Evolutionary conservation across 257 asterid species (phyloP).

Genomic region (Perilla frutescens): DNA sequence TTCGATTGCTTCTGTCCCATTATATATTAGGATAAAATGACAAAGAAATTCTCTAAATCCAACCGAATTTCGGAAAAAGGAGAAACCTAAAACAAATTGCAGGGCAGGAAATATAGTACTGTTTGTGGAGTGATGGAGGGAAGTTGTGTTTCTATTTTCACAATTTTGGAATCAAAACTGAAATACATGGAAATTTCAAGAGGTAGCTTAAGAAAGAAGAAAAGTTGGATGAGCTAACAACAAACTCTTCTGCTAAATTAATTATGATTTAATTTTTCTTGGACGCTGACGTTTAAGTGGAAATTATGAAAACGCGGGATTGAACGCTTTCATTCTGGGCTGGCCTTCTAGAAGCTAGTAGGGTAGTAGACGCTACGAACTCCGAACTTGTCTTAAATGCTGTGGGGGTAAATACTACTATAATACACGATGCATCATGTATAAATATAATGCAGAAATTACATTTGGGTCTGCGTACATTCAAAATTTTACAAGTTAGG

Average conservation of each 20-base stretch:
- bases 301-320: constrained; percentile 26
- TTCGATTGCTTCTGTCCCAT: constrained; percentile 95
- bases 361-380: not conserved
- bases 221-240: constrained; percentile 25
- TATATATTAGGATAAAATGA: not conserved
- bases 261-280: not conserved
- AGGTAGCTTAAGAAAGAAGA: constrained; percentile 43
- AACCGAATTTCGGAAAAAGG: constrained; percentile 8
- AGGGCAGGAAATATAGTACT: not conserved
- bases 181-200: constrained; percentile 36
- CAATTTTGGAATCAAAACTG: constrained; percentile 30
- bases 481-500: too few relatives aligned
- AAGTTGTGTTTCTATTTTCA: not conserved
- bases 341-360: not conserved
- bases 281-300: constrained; percentile 9
- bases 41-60: constrained; percentile 14
- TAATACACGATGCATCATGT: too few relatives aligned
- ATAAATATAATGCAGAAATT: too few relatives aligned
- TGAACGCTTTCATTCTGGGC: not conserved
- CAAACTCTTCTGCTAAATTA: not conserved
- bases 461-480: too few relatives aligned
- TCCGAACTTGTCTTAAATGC: not conserved
- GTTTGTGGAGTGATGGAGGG: not conserved
- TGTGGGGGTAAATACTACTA: too few relatives aligned
- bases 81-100: not conserved